phyloP scores from a whole-genome alignment of 177 flowering plant species.

The Vitis hybrid region DNA sequence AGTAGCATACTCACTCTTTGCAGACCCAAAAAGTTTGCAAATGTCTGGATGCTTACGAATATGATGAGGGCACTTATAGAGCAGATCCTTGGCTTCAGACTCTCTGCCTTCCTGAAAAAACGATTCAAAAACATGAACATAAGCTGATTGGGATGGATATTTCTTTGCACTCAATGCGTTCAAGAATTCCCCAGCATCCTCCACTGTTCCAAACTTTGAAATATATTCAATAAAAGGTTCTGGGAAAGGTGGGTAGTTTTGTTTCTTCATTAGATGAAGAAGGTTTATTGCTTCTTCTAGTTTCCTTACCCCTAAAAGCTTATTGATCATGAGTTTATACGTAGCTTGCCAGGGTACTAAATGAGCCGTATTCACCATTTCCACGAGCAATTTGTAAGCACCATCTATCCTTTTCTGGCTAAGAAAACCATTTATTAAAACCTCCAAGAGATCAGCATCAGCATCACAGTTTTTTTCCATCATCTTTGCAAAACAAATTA shows the following conservation, averaged over 20 bases:
- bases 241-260: constrained; percentile 59
- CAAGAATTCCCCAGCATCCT: constrained; percentile 68
- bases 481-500: constrained; percentile 63
- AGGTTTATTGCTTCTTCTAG: constrained; percentile 77
- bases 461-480: constrained; percentile 47
- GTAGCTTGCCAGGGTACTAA: constrained; percentile 89
- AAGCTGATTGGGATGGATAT: constrained; percentile 56
- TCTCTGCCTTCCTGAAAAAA: constrained; percentile 73
- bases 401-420: constrained; percentile 38
- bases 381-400: constrained; percentile 59
- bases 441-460: constrained; percentile 80
- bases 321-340: constrained; percentile 59
- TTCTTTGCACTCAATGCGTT: constrained; percentile 51
- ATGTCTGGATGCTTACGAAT: constrained; percentile 62
- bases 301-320: constrained; percentile 51
- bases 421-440: constrained; percentile 59
- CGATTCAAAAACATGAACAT: constrained; percentile 43
- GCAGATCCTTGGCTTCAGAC: constrained; percentile 83
- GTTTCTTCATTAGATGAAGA: constrained; percentile 67
- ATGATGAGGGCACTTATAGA: constrained; percentile 77
- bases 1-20: constrained; percentile 9
- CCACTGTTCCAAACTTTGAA: constrained; percentile 72
- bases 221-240: constrained; percentile 65
- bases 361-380: constrained; percentile 44
- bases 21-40: constrained; percentile 54